Conservation (phyloP, 306 rosid genomes). For the Cicer cuneatum region DNA sequence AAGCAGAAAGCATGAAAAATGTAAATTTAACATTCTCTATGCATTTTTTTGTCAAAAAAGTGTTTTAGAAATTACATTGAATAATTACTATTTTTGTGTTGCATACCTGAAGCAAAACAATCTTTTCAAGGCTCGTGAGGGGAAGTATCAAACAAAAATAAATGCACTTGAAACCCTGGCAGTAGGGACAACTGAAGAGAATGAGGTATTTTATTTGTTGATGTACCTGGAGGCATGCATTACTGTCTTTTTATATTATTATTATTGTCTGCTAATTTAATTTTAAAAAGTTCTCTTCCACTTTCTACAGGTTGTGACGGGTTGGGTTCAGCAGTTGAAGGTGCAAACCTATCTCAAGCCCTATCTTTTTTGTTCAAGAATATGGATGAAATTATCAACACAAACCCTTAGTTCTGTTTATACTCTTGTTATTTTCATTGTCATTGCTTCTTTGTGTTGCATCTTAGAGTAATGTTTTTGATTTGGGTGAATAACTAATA, state of each 20-base stretch:
- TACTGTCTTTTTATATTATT: conserved; percentile 27
- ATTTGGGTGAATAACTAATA: conserved; percentile 39
- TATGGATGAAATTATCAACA: conserved; percentile 21
- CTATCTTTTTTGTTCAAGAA: conserved; percentile 41
- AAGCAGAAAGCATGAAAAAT: conserved; percentile 72
- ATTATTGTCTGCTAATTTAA: conserved; percentile 34
- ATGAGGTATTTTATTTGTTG: conserved; percentile 61
- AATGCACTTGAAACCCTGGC: conserved; percentile 85
- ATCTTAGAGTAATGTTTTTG: conserved; percentile 12
- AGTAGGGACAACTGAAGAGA: conserved; percentile 75
- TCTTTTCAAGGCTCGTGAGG: conserved; percentile 80
- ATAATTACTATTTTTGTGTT: conserved; percentile 47
- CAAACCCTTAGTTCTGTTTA: conserved; percentile 40
- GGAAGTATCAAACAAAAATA: conserved; percentile 73
- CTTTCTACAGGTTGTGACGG: conserved; percentile 68
- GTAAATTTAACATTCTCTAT: conserved; percentile 52
- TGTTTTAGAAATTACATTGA: conserved; percentile 39
- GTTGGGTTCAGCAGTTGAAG: conserved; percentile 81
- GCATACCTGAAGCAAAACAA: conserved; percentile 70
- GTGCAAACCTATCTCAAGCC: conserved; percentile 52
- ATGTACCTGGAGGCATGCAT: conserved; percentile 35
- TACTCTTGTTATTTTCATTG: conserved; percentile 22
- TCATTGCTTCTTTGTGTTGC: conserved; percentile 21
- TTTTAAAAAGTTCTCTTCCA: conserved; percentile 35
- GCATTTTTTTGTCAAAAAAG: not conserved